Base-by-base conservation (phyloP, 2,329 filamentous ascomycete species). In the Karstenula rhodostoma region DNA sequence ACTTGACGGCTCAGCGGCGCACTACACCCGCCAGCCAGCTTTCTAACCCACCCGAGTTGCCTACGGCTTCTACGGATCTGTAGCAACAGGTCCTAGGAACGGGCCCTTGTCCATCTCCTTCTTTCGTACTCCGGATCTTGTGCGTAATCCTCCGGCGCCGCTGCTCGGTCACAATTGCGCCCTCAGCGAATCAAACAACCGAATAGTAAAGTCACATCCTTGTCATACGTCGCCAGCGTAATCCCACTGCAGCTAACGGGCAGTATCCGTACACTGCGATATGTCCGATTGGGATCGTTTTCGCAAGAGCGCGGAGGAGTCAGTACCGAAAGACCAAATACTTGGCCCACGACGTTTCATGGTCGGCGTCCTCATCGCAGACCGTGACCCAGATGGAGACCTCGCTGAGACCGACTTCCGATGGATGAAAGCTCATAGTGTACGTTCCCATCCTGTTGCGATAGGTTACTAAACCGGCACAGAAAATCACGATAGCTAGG, bases 361-460 rank as follows among this genome's bases (percentile, higher is more conserved):
- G 68, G 69, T 79, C 15, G 78, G 70, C 15, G 64, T 81, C n/a
- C 65, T 80, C 2, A 54, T 61, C 22, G 64, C 69, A 44, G 56
- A 69, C 19, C 68, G 66, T 32, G 32, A 57, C 3, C 60, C 60
- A 4, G 35, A 65, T 3, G 55, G 68, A 3, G 33, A 50, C 5
- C 43, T 71, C 2, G 22, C 33, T 8, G 66, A 73, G 43, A 9
- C 27, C 1, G 72, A 78, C 49, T 77, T 79, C 50, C 55, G 77
- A 1, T 81, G 78, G 76, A 68, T 79, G 57, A 74, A 74, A 37
- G 71, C 67, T 17, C 67, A 75, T 53, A 37, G 51, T n/a, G 74
- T 77, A 61, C 67, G 74, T 68, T 59, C 7, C 23, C 43, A 23
- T 19, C 27, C 27, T 29, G 43, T 48, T 44, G 19, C 42, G 42